A percentile compares a stretch with the other conserved stretches of the same genome.
These are phyloP conservation scores for Ogataea pignaliae DNA, from an alignment of 805 yeast species.

Conservation along the genomic window DNA sequence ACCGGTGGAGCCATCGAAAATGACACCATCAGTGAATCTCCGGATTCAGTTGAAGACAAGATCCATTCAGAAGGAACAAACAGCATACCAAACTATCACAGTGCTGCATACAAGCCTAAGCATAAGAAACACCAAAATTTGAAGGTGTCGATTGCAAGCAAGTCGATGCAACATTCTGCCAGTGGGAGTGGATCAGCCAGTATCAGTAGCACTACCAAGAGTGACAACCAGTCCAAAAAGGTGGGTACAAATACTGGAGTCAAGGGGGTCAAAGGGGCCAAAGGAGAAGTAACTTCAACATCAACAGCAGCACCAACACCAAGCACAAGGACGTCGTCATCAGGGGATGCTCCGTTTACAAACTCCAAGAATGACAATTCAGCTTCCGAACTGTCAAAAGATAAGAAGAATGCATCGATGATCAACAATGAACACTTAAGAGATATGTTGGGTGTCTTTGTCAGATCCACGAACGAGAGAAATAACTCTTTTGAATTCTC, in stretches of 20 bases:
- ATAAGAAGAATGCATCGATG: conserved; percentile 1
- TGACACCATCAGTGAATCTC: conserved; percentile 4
- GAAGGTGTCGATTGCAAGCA: not conserved
- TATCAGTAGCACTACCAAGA: not conserved
- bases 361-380: not conserved
- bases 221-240: not conserved
- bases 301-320: not conserved
- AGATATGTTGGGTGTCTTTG: conserved; percentile 20
- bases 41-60: conserved; percentile 3
- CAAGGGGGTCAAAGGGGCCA: not conserved
- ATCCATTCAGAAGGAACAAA: conserved; percentile 1
- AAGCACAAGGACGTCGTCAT: not conserved
- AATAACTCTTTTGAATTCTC: conserved; percentile 6
- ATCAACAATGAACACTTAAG: conserved; percentile 11
- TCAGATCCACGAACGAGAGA: conserved; percentile 10
- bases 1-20: conserved; percentile 14
- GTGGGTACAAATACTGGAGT: not conserved
- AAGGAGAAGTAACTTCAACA: not conserved
- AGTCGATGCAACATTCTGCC: not conserved
- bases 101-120: conserved; percentile 12
- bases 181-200: not conserved
- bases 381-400: not conserved
- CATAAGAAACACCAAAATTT: not conserved
- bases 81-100: conserved; percentile 14
- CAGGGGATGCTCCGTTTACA: not conserved